Conservation (phyloP, 2,329 filamentous ascomycete genomes). For the Verticillium zaregamsianum region DNA sequence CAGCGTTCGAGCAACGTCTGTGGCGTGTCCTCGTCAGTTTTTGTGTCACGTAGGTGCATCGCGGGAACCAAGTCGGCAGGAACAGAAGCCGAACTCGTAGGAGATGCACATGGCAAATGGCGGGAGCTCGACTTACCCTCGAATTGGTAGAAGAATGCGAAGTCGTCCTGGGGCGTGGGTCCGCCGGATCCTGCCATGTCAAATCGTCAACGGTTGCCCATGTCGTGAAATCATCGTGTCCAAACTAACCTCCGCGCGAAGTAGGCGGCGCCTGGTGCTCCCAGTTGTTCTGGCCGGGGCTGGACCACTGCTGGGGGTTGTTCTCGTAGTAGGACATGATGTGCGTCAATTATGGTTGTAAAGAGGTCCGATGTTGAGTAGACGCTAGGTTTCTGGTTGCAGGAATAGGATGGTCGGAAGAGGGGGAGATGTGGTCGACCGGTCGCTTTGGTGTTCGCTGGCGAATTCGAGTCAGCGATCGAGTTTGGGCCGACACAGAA, state of each 20-base stretch:
- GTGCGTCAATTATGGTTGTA: not conserved
- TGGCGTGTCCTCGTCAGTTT: slow-evolving; percentile 5
- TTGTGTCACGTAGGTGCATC: not conserved
- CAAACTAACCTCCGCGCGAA: slow-evolving; percentile 27
- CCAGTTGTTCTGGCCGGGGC: slow-evolving; percentile 35
- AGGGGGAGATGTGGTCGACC: not conserved
- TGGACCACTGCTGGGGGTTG: slow-evolving; percentile 34
- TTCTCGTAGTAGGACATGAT: slow-evolving; percentile 42
- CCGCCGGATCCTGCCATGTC: slow-evolving; percentile 65
- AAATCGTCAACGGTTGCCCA: slow-evolving; percentile 3
- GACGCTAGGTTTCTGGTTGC: not conserved
- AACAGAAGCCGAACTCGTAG: not conserved
- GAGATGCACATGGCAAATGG: not conserved
- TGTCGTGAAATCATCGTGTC: not conserved
- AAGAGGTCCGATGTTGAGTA: not conserved
- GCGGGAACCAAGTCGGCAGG: not conserved
- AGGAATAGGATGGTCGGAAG: not conserved
- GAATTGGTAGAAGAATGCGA: slow-evolving; percentile 82
- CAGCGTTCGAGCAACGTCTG: slow-evolving; percentile 15
- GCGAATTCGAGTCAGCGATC: not conserved
- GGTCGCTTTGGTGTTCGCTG: not conserved
- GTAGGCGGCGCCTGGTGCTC: slow-evolving; percentile 39
- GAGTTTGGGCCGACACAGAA: not conserved
- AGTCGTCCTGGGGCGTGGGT: slow-evolving; percentile 69
- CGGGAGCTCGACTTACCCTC: slow-evolving; percentile 63